phyloP scores from a whole-genome alignment of 352 stramenopile species.

The Phytophthora pluvialis region DNA sequence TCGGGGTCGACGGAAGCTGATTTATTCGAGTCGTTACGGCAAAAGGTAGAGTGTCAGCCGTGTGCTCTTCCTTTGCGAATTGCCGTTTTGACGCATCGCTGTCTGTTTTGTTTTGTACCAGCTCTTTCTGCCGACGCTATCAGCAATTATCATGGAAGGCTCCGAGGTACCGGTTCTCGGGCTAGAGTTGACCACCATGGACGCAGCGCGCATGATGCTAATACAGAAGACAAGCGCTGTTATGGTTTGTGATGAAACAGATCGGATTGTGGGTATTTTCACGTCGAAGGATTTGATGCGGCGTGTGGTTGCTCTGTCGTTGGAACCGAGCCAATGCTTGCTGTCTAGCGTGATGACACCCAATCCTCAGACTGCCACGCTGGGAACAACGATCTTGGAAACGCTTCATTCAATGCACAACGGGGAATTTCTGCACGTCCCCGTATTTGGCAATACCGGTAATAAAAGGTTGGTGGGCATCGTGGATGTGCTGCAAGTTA shows the following conservation, averaged over 20 bases:
- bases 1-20: conserved; percentile 56
- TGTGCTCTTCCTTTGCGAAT: background rate
- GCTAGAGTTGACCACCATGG: conserved; percentile 58
- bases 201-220: conserved; percentile 83
- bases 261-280: conserved; percentile 95
- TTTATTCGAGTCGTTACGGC: conserved; percentile 81
- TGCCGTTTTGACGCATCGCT: background rate
- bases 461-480: conserved; percentile 92
- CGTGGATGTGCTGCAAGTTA: conserved; percentile 96
- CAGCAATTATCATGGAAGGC: conserved; percentile 70
- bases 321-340: conserved; percentile 81
- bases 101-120: conserved; percentile 25
- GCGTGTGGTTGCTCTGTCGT: conserved; percentile 91
- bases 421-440: conserved; percentile 96
- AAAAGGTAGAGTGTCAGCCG: conserved; percentile 58
- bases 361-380: conserved; percentile 92
- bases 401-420: conserved; percentile 98
- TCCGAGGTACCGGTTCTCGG: conserved; percentile 65
- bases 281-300: conserved; percentile 98
- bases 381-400: conserved; percentile 96
- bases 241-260: conserved; percentile 91
- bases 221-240: conserved; percentile 77
- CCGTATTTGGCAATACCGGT: conserved; percentile 87
- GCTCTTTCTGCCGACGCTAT: conserved; percentile 88
- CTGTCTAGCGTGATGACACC: conserved; percentile 95